Evolutionary conservation across 495 filamentous ascomycete genomes (phyloP).

Genomic region (Talaromyces thailandensis): DNA sequence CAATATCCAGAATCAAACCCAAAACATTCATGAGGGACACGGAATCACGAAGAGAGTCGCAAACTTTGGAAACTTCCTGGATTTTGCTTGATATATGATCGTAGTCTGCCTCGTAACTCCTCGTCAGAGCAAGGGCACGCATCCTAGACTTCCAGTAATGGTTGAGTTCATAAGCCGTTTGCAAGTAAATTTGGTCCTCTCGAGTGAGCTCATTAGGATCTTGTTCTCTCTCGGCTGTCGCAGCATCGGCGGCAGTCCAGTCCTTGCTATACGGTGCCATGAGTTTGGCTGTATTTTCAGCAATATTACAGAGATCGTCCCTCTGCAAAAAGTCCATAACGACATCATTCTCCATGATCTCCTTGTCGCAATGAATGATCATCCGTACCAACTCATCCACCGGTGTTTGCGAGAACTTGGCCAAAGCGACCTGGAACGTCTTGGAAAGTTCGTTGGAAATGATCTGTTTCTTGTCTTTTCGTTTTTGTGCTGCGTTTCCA

Average conservation of each 20-base stretch:
- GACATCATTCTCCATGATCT: constrained; percentile 85
- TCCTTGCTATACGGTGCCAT: constrained; percentile 94
- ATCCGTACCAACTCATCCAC: constrained; percentile 79
- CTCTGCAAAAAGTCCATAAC: constrained; percentile 96
- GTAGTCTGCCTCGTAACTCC: constrained; percentile 81
- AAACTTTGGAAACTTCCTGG: constrained; percentile 70
- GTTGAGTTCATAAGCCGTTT: constrained; percentile 87
- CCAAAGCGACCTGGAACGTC: constrained; percentile 83
- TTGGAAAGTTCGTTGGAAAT: constrained; percentile 87
- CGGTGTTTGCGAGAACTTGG: constrained; percentile 76
- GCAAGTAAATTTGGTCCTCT: constrained; percentile 90
- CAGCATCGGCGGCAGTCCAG: constrained; percentile 86
- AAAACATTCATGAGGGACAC: constrained; percentile 92
- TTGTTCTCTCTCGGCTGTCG: constrained; percentile 69
- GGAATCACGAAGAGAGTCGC: constrained; percentile 83
- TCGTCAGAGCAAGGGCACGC: constrained; percentile 77
- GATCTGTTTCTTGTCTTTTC: constrained; percentile 93
- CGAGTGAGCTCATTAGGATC: constrained; percentile 84
- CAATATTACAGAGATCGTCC: constrained; percentile 83
- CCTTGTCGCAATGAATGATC: constrained; percentile 90
- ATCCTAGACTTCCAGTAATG: constrained; percentile 99
- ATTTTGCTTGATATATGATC: constrained; percentile 80
- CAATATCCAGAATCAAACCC: constrained; percentile 91
- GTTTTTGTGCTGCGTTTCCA: constrained; percentile 53
- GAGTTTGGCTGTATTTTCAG: constrained; percentile 81